Conservation (phyloP, 2,329 filamentous ascomycete genomes). For the Claviceps arundinis region DNA sequence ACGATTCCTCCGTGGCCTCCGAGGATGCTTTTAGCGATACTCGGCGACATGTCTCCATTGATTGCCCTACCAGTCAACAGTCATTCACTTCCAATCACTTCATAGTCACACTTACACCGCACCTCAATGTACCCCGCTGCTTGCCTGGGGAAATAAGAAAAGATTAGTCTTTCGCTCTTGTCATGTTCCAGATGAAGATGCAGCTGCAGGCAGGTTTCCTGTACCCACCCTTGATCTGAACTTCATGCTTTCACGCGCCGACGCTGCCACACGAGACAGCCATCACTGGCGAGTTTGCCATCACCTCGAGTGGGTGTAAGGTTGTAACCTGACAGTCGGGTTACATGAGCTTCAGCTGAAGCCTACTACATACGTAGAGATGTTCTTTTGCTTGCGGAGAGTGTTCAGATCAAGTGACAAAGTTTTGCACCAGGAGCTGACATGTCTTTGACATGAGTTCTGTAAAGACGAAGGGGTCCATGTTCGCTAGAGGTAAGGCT, state of each 20-base stretch:
- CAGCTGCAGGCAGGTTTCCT: background rate
- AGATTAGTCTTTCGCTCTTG: background rate
- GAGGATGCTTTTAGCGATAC: background rate
- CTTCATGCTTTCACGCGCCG: slow-evolving; percentile 1
- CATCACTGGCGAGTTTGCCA: slow-evolving; percentile 2
- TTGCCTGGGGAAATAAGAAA: background rate
- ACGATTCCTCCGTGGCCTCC: background rate
- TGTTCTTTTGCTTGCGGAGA: background rate
- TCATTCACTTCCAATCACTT: background rate
- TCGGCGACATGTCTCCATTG: background rate
- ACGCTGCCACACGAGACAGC: slow-evolving; percentile 5
- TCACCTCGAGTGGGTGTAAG: background rate
- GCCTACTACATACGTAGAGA: background rate
- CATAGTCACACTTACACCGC: background rate
- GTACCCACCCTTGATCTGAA: background rate
- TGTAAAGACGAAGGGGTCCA: background rate
- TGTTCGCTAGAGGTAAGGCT: background rate
- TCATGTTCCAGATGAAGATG: background rate
- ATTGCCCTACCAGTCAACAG: background rate
- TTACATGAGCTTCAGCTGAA: background rate
- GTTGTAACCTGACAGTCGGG: background rate
- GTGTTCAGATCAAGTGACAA: background rate
- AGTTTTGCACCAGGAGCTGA: slow-evolving; percentile 1
- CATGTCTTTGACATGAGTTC: background rate
- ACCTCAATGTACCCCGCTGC: background rate